Conservation (phyloP, 2,329 filamentous ascomycete genomes). For the Cladosporium sp. region DNA sequence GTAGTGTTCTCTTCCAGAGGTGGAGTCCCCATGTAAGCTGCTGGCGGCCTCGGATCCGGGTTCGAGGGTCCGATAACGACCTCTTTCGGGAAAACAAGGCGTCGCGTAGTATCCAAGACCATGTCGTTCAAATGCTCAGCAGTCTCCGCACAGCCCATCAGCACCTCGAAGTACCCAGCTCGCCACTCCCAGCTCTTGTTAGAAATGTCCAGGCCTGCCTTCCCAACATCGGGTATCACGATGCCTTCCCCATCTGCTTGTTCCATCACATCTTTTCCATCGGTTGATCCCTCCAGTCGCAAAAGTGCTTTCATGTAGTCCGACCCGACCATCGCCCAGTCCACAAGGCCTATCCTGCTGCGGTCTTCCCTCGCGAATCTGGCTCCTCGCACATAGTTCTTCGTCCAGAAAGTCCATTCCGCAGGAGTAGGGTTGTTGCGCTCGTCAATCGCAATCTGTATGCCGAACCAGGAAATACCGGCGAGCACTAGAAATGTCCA, state of each 20-base stretch:
- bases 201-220: conserved; percentile 60
- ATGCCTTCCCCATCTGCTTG: conserved; percentile 19
- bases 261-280: conserved; percentile 60
- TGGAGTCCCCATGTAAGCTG: conserved; percentile 54
- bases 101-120: conserved; percentile 62
- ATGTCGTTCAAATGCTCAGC: conserved; percentile 78
- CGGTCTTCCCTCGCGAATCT: conserved; percentile 40
- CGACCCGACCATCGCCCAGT: conserved; percentile 63
- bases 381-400: conserved; percentile 62
- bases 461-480: conserved; percentile 55
- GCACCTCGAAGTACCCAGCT: conserved; percentile 73
- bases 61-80: conserved; percentile 79
- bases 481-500: conserved; percentile 59
- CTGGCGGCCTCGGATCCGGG: conserved; percentile 67
- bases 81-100: conserved; percentile 62
- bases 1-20: conserved; percentile 72
- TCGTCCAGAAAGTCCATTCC: conserved; percentile 70
- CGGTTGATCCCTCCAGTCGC: conserved; percentile 58
- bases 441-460: conserved; percentile 71
- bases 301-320: conserved; percentile 55
- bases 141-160: conserved; percentile 70
- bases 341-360: conserved; percentile 52
- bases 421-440: conserved; percentile 70
- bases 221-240: conserved; percentile 47
- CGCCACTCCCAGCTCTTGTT: conserved; percentile 77